These are phyloP conservation scores for Hericium erinaceus DNA, from an alignment of 768 basidiomycete genomes.

Conservation along the genomic window DNA sequence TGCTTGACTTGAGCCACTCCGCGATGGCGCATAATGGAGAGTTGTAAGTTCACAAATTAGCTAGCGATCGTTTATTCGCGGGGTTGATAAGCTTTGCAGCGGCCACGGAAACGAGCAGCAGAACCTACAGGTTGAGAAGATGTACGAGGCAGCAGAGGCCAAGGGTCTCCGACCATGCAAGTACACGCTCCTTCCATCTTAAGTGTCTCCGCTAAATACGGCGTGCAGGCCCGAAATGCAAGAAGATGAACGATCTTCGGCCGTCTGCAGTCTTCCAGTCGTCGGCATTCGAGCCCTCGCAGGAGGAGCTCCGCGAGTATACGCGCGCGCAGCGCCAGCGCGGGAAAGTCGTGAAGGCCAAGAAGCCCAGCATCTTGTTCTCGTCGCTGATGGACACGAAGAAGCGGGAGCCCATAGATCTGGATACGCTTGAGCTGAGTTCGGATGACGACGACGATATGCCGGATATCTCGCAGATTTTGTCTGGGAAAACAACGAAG, in stretches of 20 bases:
- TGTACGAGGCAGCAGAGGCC: slow-evolving; percentile 44
- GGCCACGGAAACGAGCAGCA: slow-evolving; percentile 48
- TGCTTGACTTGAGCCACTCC: slow-evolving; percentile 42
- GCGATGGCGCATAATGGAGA: slow-evolving; percentile 47
- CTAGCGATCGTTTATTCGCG: neutral
- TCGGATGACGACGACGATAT: slow-evolving; percentile 36
- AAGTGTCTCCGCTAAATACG: neutral
- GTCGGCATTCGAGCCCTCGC: slow-evolving; percentile 59
- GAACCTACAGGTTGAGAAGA: slow-evolving; percentile 44
- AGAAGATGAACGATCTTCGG: slow-evolving; percentile 49
- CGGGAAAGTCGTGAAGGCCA: slow-evolving; percentile 7
- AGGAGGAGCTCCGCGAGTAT: slow-evolving; percentile 41
- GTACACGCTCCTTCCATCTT: slow-evolving; percentile 12
- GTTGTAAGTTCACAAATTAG: slow-evolving; percentile 36
- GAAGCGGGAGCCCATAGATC: slow-evolving; percentile 3
- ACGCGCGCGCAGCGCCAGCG: slow-evolving; percentile 24
- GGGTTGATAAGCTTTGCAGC: slow-evolving; percentile 21
- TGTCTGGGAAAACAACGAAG: slow-evolving; percentile 12
- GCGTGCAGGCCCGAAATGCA: slow-evolving; percentile 55
- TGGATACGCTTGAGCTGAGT: slow-evolving; percentile 12
- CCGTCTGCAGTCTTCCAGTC: slow-evolving; percentile 47
- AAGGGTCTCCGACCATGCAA: slow-evolving; percentile 53
- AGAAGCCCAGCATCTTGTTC: slow-evolving; percentile 13
- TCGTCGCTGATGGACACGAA: slow-evolving; percentile 5
- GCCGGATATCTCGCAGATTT: slow-evolving; percentile 37